Evolutionary conservation across 768 basidiomycete species (phyloP).

Genomic region (Mycena haematopus): DNA sequence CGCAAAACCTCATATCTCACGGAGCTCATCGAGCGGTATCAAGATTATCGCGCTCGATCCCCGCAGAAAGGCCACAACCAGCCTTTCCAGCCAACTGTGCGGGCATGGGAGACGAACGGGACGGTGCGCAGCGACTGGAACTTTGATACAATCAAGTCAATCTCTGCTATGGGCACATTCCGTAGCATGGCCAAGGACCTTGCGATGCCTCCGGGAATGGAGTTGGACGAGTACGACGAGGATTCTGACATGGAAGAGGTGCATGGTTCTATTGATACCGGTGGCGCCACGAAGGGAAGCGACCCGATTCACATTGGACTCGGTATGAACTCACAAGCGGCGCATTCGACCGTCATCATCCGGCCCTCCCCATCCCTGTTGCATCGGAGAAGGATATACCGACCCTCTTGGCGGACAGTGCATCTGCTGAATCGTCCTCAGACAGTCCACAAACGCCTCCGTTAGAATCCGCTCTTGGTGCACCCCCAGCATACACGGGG

Average conservation of each 20-base stretch:
- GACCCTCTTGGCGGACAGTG: slow-evolving; percentile 43
- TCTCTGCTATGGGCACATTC: slow-evolving; percentile 79
- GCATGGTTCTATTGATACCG: slow-evolving; percentile 62
- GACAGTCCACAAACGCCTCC: slow-evolving; percentile 46
- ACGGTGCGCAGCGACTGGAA: slow-evolving; percentile 95
- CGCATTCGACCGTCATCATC: slow-evolving; percentile 78
- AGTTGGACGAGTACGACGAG: slow-evolving; percentile 55
- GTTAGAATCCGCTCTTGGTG: slow-evolving; percentile 49
- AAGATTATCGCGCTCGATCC: slow-evolving; percentile 73
- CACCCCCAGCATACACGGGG: slow-evolving; percentile 77
- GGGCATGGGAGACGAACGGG: slow-evolving; percentile 72
- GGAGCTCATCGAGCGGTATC: slow-evolving; percentile 88
- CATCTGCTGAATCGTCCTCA: slow-evolving; percentile 52
- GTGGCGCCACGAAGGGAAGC: slow-evolving; percentile 69
- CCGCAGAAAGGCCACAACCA: slow-evolving; percentile 59
- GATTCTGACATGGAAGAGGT: slow-evolving; percentile 49
- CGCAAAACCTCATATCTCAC: slow-evolving; percentile 83
- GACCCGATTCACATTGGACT: slow-evolving; percentile 49
- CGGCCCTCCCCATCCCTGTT: slow-evolving; percentile 41
- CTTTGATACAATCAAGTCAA: slow-evolving; percentile 84
- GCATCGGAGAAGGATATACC: slow-evolving; percentile 50
- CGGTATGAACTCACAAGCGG: slow-evolving; percentile 59
- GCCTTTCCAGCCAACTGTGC: slow-evolving; percentile 61
- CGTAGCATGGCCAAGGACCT: slow-evolving; percentile 76
- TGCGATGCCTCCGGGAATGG: slow-evolving; percentile 59